Percentiles rank a stretch among this genome's conserved stretches.
These are phyloP conservation scores for Chaetomium sp. DNA, from an alignment of 2,329 filamentous ascomycete genomes.

Conservation along the genomic window DNA sequence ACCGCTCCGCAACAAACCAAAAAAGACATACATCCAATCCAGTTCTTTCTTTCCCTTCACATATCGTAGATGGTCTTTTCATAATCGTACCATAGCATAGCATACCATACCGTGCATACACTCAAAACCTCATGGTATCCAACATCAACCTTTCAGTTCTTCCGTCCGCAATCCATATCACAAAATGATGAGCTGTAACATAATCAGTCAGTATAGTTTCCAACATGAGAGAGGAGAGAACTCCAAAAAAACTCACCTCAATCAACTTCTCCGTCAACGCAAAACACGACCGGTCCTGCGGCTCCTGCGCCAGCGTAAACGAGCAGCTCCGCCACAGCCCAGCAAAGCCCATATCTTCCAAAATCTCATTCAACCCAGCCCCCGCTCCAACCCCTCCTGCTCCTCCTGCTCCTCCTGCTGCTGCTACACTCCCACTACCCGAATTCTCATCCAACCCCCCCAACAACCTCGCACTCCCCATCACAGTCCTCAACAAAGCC, in stretches of 20 bases:
- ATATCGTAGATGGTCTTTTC: neutral
- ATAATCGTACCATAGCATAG: neutral
- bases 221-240: neutral
- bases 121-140: too few relatives aligned
- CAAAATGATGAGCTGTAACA: constrained; percentile 1
- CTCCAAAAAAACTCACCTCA: constrained; percentile 39
- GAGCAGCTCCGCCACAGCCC: constrained; percentile 52
- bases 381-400: too few relatives aligned
- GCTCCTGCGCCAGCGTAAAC: constrained; percentile 42
- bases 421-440: too few relatives aligned
- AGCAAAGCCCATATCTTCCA: constrained; percentile 56
- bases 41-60: too few relatives aligned
- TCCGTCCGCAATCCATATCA: neutral
- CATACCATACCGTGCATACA: too few relatives aligned
- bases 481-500: constrained; percentile 51
- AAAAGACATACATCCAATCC: too few relatives aligned
- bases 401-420: too few relatives aligned
- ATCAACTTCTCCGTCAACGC: constrained; percentile 54
- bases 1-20: too few relatives aligned
- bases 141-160: too few relatives aligned
- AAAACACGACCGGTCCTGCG: constrained; percentile 44
- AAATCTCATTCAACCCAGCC: constrained; percentile 42
- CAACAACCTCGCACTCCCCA: constrained; percentile 45
- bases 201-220: neutral
- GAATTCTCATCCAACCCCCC: constrained; percentile 43